Evolutionary conservation across 768 basidiomycete species (phyloP).

Genomic region (Agrocybe chaxingu): DNA sequence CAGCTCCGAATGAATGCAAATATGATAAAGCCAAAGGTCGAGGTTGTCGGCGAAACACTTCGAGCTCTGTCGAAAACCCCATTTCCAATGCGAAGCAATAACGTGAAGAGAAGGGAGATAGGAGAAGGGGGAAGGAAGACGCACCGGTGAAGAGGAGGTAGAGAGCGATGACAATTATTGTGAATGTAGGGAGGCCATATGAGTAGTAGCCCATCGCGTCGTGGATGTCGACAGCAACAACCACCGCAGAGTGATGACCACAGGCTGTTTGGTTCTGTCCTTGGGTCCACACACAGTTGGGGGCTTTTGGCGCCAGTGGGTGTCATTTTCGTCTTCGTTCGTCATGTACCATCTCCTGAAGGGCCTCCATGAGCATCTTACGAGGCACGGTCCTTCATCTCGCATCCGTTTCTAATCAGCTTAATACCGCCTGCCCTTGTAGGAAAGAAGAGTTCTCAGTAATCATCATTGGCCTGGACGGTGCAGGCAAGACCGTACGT

Average conservation of each 20-base stretch:
- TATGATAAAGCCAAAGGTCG: not conserved
- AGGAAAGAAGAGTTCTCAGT: constrained; percentile 92
- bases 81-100: too few relatives aligned
- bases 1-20: not conserved
- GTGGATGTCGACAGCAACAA: constrained; percentile 5
- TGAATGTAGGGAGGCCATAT: constrained; percentile 67
- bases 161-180: constrained; percentile 64
- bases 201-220: constrained; percentile 43
- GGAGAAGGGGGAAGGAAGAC: constrained; percentile 14
- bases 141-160: constrained; percentile 90
- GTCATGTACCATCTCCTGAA: constrained; percentile 93
- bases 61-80: too few relatives aligned
- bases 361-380: constrained; percentile 87
- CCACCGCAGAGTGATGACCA: constrained; percentile 11
- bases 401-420: not conserved
- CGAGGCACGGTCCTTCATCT: constrained; percentile 45
- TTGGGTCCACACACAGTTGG: constrained; percentile 14
- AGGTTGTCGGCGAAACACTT: too few relatives aligned
- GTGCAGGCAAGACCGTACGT: constrained; percentile 85
- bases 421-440: constrained; percentile 1
- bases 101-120: not conserved
- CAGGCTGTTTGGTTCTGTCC: constrained; percentile 19
- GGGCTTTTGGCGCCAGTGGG: constrained; percentile 2
- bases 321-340: constrained; percentile 21
- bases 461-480: constrained; percentile 91